A percentile compares a stretch with the other conserved stretches of the same genome.
Evolutionary conservation across 805 yeast species (phyloP).

Genomic region (Candida sonorensis): DNA sequence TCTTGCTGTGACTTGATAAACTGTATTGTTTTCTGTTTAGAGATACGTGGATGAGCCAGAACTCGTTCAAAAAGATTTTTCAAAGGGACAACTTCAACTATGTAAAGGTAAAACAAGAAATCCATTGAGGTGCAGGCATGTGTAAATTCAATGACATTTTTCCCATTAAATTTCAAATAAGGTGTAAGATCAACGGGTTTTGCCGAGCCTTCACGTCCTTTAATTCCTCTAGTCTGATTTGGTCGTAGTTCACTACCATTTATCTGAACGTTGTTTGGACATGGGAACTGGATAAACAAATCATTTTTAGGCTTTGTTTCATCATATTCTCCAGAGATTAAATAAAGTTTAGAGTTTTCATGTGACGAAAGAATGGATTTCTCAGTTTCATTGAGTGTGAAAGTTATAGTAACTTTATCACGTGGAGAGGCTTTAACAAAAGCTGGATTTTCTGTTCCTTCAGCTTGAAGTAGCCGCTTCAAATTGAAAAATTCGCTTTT

Average conservation of each 20-base stretch:
- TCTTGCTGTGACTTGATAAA: conserved; percentile 32
- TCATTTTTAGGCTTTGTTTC: conserved; percentile 13
- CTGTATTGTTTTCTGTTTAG: conserved; percentile 30
- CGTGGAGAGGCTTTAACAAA: conserved; percentile 31
- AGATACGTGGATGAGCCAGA: conserved; percentile 42
- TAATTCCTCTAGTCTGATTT: conserved; percentile 64
- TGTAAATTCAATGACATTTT: conserved; percentile 42
- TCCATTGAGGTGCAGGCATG: conserved; percentile 53
- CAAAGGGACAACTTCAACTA: conserved; percentile 45
- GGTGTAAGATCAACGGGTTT: conserved; percentile 75
- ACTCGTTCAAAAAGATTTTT: conserved; percentile 36
- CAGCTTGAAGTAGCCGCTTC: conserved; percentile 36
- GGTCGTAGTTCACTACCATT: conserved; percentile 42
- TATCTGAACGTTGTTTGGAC: conserved; percentile 58
- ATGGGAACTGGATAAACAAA: conserved; percentile 54
- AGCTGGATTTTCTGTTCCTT: conserved; percentile 33
- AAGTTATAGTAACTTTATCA: conserved; percentile 36
- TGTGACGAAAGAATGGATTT: conserved; percentile 26
- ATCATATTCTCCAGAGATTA: conserved; percentile 48
- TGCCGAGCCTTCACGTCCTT: conserved; percentile 70
- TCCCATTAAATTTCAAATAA: conserved; percentile 21
- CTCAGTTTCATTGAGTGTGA: conserved; percentile 40
- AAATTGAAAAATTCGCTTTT: conserved; percentile 52
- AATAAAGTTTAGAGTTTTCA: conserved; percentile 32
- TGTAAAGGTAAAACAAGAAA: conserved; percentile 47